A percentile compares a stretch with the other conserved stretches of the same genome.
Evolutionary conservation across 805 yeast genomes (phyloP).

Genomic region (Lachancea waltii): DNA sequence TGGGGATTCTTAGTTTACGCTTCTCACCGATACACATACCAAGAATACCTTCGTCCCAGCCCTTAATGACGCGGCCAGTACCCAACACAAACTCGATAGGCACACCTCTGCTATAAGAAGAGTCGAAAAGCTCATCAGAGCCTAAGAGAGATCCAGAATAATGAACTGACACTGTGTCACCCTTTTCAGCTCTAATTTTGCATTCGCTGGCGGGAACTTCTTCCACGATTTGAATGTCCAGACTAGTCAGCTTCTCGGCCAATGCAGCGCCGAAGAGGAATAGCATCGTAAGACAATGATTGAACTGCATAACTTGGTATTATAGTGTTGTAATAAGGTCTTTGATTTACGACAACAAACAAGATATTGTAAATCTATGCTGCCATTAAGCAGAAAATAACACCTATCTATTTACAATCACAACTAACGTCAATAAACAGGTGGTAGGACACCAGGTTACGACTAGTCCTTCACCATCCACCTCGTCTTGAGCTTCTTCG

Average conservation of each 20-base stretch:
- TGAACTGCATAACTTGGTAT: no score
- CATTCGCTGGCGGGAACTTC: constrained; percentile 50
- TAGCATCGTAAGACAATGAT: no score
- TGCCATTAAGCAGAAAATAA: no score
- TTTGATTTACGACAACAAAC: no score
- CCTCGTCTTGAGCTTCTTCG: constrained; percentile 44
- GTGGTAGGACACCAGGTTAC: background rate
- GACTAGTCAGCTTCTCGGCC: constrained; percentile 24
- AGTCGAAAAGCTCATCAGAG: constrained; percentile 70
- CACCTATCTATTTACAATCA: background rate
- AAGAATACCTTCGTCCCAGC: constrained; percentile 84
- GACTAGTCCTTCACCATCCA: constrained; percentile 39
- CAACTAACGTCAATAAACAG: background rate
- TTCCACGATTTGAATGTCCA: constrained; percentile 39
- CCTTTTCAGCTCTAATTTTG: constrained; percentile 47
- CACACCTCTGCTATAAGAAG: constrained; percentile 53
- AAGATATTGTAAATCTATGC: no score
- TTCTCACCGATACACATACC: constrained; percentile 88
- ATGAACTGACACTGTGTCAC: constrained; percentile 70
- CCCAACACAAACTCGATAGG: constrained; percentile 77
- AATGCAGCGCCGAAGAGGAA: background rate
- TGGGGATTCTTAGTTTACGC: constrained; percentile 73
- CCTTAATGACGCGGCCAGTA: constrained; percentile 69
- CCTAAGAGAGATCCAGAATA: constrained; percentile 61
- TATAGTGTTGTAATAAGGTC: no score